Conservation (phyloP, 495 filamentous ascomycete genomes). For the Jackrogersella minutella region DNA sequence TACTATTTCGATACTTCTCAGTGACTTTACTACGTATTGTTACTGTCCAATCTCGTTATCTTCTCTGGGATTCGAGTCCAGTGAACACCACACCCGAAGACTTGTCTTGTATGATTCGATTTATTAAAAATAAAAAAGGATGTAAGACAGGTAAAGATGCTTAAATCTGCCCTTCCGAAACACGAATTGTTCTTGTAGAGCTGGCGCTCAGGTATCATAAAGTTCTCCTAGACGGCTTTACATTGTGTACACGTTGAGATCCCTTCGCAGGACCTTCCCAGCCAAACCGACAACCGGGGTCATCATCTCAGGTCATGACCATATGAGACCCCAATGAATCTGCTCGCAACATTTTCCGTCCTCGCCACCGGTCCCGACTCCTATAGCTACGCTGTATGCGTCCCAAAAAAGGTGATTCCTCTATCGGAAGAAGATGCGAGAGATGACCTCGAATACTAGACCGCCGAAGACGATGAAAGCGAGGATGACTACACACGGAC, state of each 20-base stretch:
- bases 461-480: conserved; percentile 87
- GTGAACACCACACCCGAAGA: neutral
- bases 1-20: neutral
- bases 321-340: neutral
- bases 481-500: conserved; percentile 65
- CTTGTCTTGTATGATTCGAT: neutral
- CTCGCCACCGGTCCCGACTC: neutral
- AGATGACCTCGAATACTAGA: conserved; percentile 80
- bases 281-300: neutral
- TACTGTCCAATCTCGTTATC: neutral
- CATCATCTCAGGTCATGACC: neutral
- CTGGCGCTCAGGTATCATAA: conserved; percentile 33
- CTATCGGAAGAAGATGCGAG: conserved; percentile 72
- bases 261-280: conserved; percentile 1
- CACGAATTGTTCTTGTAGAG: conserved; percentile 29
- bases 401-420: neutral
- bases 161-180: conserved; percentile 10
- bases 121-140: neutral
- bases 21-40: neutral
- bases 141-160: neutral
- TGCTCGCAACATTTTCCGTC: neutral
- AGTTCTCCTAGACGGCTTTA: conserved; percentile 18
- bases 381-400: neutral
- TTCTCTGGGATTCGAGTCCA: neutral
- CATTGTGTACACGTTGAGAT: conserved; percentile 11